phyloP scores from a whole-genome alignment of 805 yeast genomes.

The Zygosaccharomyces gambellarensis region DNA sequence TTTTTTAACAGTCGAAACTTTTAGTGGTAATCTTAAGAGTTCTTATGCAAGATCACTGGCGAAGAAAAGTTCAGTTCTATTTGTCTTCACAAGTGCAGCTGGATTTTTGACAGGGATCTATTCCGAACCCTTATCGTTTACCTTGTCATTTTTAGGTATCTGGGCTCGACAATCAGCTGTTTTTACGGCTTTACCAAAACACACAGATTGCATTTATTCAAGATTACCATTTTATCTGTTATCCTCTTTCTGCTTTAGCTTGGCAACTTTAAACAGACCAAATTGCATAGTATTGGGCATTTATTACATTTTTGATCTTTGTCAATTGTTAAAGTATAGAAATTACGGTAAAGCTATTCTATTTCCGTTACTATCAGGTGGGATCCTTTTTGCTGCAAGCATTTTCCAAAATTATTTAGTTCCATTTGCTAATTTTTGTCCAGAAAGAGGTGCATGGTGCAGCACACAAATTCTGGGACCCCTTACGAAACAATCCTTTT shows the following conservation, averaged over 20 bases:
- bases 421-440: constrained; percentile 62
- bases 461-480: constrained; percentile 29
- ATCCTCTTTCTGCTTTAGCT: constrained; percentile 41
- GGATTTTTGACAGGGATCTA: constrained; percentile 70
- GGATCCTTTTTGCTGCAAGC: constrained; percentile 44
- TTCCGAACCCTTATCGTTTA: constrained; percentile 68
- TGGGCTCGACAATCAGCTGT: constrained; percentile 42
- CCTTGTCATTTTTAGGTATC: constrained; percentile 54
- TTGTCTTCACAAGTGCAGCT: constrained; percentile 71
- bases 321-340: constrained; percentile 17
- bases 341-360: constrained; percentile 20
- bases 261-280: constrained; percentile 63
- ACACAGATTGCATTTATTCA: constrained; percentile 10
- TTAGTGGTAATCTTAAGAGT: constrained; percentile 20
- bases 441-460: constrained; percentile 79
- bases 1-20: constrained; percentile 40
- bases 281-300: constrained; percentile 73
- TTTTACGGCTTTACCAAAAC: constrained; percentile 13
- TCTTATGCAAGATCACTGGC: constrained; percentile 27
- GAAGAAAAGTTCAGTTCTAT: constrained; percentile 41
- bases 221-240: constrained; percentile 21
- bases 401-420: constrained; percentile 41
- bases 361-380: constrained; percentile 51
- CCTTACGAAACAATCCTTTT: constrained; percentile 41
- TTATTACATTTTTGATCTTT: constrained; percentile 55